Evolutionary conservation across 345 rosid genomes (phyloP).

Genomic region (Sapria himalayana): DNA sequence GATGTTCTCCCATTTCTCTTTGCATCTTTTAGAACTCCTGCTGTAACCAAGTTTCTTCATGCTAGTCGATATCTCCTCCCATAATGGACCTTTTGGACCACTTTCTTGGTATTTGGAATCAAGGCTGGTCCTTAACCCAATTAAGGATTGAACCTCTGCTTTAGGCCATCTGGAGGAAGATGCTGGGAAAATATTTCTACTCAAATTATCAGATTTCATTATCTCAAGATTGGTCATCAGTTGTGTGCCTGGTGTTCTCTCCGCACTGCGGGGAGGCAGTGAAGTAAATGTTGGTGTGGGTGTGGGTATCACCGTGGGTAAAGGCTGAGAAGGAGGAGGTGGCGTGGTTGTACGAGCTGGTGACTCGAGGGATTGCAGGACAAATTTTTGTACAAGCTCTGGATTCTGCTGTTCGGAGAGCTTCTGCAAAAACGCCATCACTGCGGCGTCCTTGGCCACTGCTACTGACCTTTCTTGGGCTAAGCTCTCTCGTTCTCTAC

Average conservation of each 20-base stretch:
- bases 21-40: conserved; percentile 51
- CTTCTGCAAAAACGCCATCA: conserved; percentile 53
- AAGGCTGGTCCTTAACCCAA: conserved; percentile 21
- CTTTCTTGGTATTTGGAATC: conserved; percentile 38
- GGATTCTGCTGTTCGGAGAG: conserved; percentile 25
- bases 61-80: conserved; percentile 55
- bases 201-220: too few species aligned
- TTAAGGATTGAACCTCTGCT: conserved; percentile 36
- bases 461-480: conserved; percentile 56
- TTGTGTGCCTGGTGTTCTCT: conserved; percentile 5
- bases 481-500: conserved; percentile 39
- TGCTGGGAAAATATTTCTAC: conserved; percentile 1
- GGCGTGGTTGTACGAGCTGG: conserved; percentile 1
- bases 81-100: conserved; percentile 50
- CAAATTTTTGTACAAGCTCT: not conserved
- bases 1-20: conserved; percentile 73
- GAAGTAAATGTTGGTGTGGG: conserved; percentile 3
- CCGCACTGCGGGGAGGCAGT: conserved; percentile 1
- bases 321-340: too few species aligned
- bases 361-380: conserved; percentile 3
- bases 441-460: conserved; percentile 52
- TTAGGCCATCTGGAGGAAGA: conserved; percentile 53
- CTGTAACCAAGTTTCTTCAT: conserved; percentile 48
- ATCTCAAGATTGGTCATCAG: too few species aligned
- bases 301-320: too few species aligned